phyloP scores from a whole-genome alignment of 192 early-diverging fungal genomes.

The Neocallimastix lanati region DNA sequence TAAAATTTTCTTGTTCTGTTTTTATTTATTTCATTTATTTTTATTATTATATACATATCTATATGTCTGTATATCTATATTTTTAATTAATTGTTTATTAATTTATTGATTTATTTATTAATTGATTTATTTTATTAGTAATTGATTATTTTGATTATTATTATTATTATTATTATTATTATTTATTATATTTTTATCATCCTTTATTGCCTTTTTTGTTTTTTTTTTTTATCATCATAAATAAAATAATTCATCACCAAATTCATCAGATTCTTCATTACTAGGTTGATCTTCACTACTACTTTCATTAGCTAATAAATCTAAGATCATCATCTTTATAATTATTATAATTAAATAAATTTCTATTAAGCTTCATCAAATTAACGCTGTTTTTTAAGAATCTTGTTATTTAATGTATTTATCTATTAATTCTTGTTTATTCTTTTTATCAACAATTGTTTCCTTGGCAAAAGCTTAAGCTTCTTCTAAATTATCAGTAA shows the following conservation, averaged over 20 bases:
- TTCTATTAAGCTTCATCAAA: background rate
- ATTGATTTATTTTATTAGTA: too few relatives aligned
- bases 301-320: background rate
- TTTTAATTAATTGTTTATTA: too few relatives aligned
- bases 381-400: background rate
- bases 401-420: background rate
- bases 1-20: too few relatives aligned
- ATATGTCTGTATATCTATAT: too few relatives aligned
- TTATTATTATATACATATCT: too few relatives aligned
- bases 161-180: too few relatives aligned
- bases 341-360: background rate
- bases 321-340: background rate
- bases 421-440: background rate
- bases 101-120: too few relatives aligned
- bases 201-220: background rate
- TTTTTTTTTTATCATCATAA: background rate
- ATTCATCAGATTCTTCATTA: background rate
- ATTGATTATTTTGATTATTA: too few relatives aligned
- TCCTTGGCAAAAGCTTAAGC: constrained; percentile 16
- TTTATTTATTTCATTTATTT: too few relatives aligned
- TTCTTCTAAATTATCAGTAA: constrained; percentile 25
- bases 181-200: background rate
- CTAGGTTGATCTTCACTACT: background rate
- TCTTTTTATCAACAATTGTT: background rate
- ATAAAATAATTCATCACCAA: background rate